Base-by-base conservation (phyloP, 2,329 filamentous ascomycete species). In the Dothistroma septosporum region DNA sequence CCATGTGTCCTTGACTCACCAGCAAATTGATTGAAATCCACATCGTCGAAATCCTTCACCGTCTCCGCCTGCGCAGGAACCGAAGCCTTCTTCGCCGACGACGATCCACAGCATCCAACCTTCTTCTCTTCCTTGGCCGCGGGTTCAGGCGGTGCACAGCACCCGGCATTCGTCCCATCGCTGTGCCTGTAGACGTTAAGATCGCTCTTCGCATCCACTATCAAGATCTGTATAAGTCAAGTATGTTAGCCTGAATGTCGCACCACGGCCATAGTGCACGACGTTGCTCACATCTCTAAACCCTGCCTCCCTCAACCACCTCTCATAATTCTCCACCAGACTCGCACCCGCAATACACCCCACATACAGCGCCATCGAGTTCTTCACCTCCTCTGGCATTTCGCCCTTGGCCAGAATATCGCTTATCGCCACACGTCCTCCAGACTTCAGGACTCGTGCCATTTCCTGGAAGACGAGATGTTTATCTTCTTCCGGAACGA, bases 141-240 rank as follows among this genome's bases (percentile, higher is more conserved):
- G 11, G 53, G 21, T 21, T 41, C 16, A 2, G 58, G 53, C n/a
- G 59, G 57, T 19, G 49, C 59, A 57, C 59, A 61, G 50, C 59
- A 61, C 5, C 46, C 48, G 19, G 24, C 59, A 53, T 57, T 47
- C 46, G 35, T 50, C 8, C 59, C 59, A 22, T 61, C 59, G 3
- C 21, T 53, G 16, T 57, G 54, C 28, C 55, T 46, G 28, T 61
- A 61, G 19, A 57, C 59, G 19, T 61, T 61, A 1, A 61, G 48
- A 53, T 61, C 59, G 19, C 59, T 61, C 59, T 61, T 61, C 9
- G 59, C 54, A 35, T 61, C 54, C 32, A 61, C 59, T 5, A 61
- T 61, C 19, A 61, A 8, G 14, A 53, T 31, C 19, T 58, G 33
- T 52, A 46, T n/a, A 14, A 11, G 14, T 28, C 24, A 28, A 28